Percentiles rank a stretch among this genome's conserved stretches.
phyloP scores from a whole-genome alignment of 257 asterid genomes.

The Verbascum thapsus region DNA sequence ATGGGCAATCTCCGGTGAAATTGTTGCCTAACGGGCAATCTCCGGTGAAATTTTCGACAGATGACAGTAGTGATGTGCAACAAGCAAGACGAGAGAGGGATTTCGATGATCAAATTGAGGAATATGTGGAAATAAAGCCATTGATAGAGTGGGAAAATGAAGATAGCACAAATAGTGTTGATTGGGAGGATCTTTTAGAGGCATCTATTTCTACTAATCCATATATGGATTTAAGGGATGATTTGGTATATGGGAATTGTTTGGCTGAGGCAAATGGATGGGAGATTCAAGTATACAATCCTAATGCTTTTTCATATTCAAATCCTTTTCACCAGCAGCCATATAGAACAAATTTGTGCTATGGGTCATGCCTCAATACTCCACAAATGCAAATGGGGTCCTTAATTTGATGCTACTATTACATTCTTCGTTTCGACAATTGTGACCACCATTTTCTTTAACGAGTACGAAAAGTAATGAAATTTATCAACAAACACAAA shows the following conservation, averaged over 20 bases:
- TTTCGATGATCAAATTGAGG: slow-evolving; percentile 13
- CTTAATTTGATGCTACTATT: slow-evolving; percentile 29
- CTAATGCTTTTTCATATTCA: slow-evolving; percentile 23
- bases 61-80: slow-evolving; percentile 22
- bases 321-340: slow-evolving; percentile 46
- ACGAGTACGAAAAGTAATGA: too few relatives aligned
- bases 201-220: slow-evolving; percentile 47
- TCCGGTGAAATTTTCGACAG: slow-evolving; percentile 25
- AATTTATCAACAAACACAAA: background rate
- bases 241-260: background rate
- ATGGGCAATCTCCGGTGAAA: too few relatives aligned
- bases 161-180: slow-evolving; percentile 29
- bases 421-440: too few relatives aligned
- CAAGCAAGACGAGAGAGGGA: background rate
- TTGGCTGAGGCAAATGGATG: slow-evolving; percentile 30
- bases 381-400: slow-evolving; percentile 33
- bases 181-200: slow-evolving; percentile 70
- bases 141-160: slow-evolving; percentile 54
- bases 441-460: too few relatives aligned
- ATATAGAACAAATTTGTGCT: background rate
- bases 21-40: slow-evolving; percentile 32
- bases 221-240: slow-evolving; percentile 26
- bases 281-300: slow-evolving; percentile 47
- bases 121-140: slow-evolving; percentile 38
- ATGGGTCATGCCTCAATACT: slow-evolving; percentile 40